Evolutionary conservation across 768 basidiomycete species (phyloP), one percentile per base, ranked within the genome.

Genomic region (Tephrocybe sp.): DNA sequence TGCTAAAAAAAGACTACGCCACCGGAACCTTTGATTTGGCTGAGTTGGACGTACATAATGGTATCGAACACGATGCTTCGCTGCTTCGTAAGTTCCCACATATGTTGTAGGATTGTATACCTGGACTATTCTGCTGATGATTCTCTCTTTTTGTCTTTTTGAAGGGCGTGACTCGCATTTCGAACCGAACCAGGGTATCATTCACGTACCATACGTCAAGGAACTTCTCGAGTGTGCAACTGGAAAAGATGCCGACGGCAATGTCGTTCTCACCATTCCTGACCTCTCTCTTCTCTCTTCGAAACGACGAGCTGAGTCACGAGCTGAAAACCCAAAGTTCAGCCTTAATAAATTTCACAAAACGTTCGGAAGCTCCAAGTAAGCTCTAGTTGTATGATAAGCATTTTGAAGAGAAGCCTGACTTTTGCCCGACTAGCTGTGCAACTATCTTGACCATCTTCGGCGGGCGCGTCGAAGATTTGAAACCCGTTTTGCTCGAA

Each of bases 31-130:
- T 88, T 54, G 79, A 90, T 58, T 68, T 91, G 11, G 67, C 69
- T 8, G 87, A 91, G 27, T 71, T 91, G 34, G 79, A 79, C 59
- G 60, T 85, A 11, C 89, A 91, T 63, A 89, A 88, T 52, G 82
- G 83, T 5, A 88, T 88, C 47, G 86, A 87, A 54, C 84, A 87
- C 56, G 84, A 87, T 57, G 83, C 69, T 0, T 84, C 83, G 0
- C 67, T 87, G 18, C 71, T 74, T 13, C 74, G 84, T 84, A 62
- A 39, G 79, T 74, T 74, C 54, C 31, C 11, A n/a, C 12, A 21
- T 27, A 9, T 38, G 5, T 39, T 18, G 13, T 22, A 8, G 21
- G 1, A 25, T 22, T 36, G 10, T 1, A 13, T 36, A 34, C 33
- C 33, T 34, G 4, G 15, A 34, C 66, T 12, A 10, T 27, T 31